A percentile compares a stretch with the other conserved stretches of the same genome.
Conservation (phyloP, 306 rosid species). For the cucumber (Cucumis sativus) region DNA sequence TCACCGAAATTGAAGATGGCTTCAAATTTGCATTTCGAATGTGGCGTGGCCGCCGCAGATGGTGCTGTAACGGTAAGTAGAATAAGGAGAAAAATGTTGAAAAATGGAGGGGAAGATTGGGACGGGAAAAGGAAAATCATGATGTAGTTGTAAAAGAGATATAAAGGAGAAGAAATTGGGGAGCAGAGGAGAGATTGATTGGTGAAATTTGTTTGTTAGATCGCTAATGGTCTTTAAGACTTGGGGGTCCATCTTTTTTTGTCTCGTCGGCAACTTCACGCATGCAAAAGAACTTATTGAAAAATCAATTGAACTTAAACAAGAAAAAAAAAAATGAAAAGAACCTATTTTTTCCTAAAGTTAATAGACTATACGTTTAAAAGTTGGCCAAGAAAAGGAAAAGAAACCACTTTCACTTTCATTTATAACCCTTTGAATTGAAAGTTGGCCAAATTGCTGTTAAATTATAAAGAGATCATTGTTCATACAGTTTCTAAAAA, state of each 20-base stretch:
- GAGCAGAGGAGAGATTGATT: neutral
- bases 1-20: slow-evolving; percentile 77
- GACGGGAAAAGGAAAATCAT: neutral
- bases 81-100: neutral
- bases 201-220: neutral
- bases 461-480: neutral
- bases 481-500: neutral
- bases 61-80: slow-evolving; percentile 6
- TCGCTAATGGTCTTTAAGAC: neutral
- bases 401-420: neutral
- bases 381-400: neutral
- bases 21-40: slow-evolving; percentile 36
- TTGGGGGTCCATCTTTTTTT: neutral
- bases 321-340: too few species aligned
- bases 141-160: neutral
- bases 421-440: neutral
- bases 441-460: neutral
- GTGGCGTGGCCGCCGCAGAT: neutral
- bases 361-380: too few species aligned
- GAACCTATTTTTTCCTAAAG: neutral
- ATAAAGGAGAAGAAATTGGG: neutral
- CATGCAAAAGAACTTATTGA: too few species aligned
- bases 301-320: too few species aligned
- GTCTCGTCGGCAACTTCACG: too few species aligned
- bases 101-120: neutral